Evolutionary conservation across 768 basidiomycete species (phyloP).

Genomic region (Calocera cornea): DNA sequence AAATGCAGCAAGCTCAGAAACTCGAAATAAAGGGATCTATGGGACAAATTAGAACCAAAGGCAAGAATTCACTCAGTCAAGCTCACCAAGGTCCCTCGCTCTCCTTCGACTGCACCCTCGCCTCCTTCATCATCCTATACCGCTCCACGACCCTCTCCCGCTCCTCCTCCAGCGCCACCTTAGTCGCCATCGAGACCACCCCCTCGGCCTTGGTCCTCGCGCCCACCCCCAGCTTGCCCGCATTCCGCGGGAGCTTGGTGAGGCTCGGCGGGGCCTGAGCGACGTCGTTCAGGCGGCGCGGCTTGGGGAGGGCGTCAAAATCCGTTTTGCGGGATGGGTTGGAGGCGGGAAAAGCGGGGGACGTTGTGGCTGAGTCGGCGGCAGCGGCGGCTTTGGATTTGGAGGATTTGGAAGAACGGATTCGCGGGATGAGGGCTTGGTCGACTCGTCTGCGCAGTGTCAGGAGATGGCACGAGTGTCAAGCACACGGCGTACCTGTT

Average conservation of each 20-base stretch:
- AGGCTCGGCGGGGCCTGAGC: slow-evolving; percentile 54
- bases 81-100: not conserved
- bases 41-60: no score
- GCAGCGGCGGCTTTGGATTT: slow-evolving; percentile 17
- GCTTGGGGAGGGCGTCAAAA: slow-evolving; percentile 28
- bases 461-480: not conserved
- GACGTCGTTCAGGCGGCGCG: slow-evolving; percentile 53
- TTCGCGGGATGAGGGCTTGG: slow-evolving; percentile 19
- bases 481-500: slow-evolving; percentile 39
- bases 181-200: slow-evolving; percentile 1
- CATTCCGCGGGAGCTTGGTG: slow-evolving; percentile 41
- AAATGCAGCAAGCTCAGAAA: no score
- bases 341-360: not conserved
- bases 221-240: slow-evolving; percentile 15
- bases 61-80: no score
- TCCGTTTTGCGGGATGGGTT: slow-evolving; percentile 7
- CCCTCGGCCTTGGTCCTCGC: slow-evolving; percentile 9
- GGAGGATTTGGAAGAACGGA: slow-evolving; percentile 1
- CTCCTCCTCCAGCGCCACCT: slow-evolving; percentile 16
- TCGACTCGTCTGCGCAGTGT: slow-evolving; percentile 50
- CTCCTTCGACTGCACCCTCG: slow-evolving; percentile 46
- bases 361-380: slow-evolving; percentile 29
- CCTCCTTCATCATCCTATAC: slow-evolving; percentile 60
- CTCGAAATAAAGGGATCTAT: no score
- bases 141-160: slow-evolving; percentile 34